Conservation (phyloP, 176 grass and related monocot species). For the Eragrostis curvula region DNA sequence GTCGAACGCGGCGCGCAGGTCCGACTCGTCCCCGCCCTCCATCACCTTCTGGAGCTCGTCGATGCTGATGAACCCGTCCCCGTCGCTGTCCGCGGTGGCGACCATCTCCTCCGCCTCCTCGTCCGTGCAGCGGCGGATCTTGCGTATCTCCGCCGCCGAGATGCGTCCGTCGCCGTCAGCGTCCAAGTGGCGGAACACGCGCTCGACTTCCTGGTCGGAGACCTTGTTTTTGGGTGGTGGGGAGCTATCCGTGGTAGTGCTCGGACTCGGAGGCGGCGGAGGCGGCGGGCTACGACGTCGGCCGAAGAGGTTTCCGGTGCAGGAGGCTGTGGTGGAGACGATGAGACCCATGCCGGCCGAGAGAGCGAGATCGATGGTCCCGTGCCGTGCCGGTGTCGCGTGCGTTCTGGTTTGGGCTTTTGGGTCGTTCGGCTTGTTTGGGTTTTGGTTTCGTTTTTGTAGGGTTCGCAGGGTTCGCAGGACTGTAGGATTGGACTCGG, state of each 20-base stretch:
- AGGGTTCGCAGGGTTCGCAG: too few relatives aligned
- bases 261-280: neutral
- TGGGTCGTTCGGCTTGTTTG: too few relatives aligned
- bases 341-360: too few relatives aligned
- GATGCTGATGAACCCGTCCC: conserved; percentile 43
- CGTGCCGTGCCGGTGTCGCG: too few relatives aligned
- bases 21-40: conserved; percentile 13
- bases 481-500: too few relatives aligned
- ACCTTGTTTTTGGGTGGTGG: too few relatives aligned
- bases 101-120: conserved; percentile 39
- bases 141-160: conserved; percentile 36
- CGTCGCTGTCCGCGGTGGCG: conserved; percentile 31
- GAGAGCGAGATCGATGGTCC: too few relatives aligned
- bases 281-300: neutral
- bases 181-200: conserved; percentile 34
- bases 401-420: too few relatives aligned
- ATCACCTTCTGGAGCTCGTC: conserved; percentile 22
- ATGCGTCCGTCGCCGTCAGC: conserved; percentile 45
- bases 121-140: neutral
- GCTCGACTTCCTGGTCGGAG: conserved; percentile 16
- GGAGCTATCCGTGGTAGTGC: neutral
- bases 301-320: neutral
- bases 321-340: conserved; percentile 15
- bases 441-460: too few relatives aligned
- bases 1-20: conserved; percentile 24